Conservation (phyloP, 495 filamentous ascomycete genomes). For the Paragyromitra xinjiangensis region DNA sequence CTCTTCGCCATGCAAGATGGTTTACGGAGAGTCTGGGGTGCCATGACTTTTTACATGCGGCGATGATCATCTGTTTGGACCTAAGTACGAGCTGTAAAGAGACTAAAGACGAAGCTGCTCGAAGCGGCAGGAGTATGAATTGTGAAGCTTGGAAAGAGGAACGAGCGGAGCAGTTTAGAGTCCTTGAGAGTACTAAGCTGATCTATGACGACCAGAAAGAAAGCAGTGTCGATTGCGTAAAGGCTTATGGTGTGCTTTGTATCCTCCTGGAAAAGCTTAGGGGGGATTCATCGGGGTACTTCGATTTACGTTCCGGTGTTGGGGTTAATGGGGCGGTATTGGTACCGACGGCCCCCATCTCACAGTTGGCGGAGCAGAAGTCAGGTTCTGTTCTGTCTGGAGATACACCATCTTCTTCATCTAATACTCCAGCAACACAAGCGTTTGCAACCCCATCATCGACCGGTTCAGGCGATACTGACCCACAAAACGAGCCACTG, state of each 20-base stretch:
- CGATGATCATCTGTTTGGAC: conserved; percentile 88
- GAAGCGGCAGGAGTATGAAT: conserved; percentile 23
- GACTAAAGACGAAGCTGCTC: conserved; percentile 35
- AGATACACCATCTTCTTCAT: conserved; percentile 23
- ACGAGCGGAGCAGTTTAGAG: conserved; percentile 44
- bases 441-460: conserved; percentile 43
- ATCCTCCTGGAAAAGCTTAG: conserved; percentile 46
- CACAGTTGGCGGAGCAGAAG: conserved; percentile 2
- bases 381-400: conserved; percentile 9
- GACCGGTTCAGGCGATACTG: conserved; percentile 24
- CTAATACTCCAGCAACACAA: conserved; percentile 32
- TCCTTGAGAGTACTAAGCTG: conserved; percentile 46
- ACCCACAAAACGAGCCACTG: conserved; percentile 29
- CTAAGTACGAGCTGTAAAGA: conserved; percentile 59
- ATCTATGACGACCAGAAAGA: conserved; percentile 47
- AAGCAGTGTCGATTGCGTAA: conserved; percentile 39
- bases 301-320: conserved; percentile 10
- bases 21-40: conserved; percentile 78
- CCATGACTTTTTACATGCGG: conserved; percentile 83
- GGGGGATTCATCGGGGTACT: conserved; percentile 31
- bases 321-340: not conserved
- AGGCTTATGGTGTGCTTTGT: conserved; percentile 49
- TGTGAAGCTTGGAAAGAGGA: conserved; percentile 33
- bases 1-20: conserved; percentile 75
- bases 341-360: conserved; percentile 2